Conservation (phyloP, 345 rosid genomes). For the Aquilaria sinensis region DNA sequence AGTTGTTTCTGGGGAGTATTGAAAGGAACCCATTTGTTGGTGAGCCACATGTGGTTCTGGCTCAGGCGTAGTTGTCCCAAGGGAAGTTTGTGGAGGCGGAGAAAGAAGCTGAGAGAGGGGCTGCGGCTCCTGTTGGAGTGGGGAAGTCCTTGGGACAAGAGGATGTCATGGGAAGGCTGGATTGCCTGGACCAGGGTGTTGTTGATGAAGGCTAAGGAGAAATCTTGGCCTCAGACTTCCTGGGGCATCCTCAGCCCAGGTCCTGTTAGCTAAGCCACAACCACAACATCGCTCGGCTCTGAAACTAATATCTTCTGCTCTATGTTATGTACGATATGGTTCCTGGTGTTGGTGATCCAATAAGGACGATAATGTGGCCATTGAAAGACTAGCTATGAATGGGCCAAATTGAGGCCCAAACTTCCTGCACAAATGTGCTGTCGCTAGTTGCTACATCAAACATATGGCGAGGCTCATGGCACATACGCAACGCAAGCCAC, state of each 20-base stretch:
- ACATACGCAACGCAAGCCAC: too few relatives aligned
- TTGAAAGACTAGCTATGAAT: too few relatives aligned
- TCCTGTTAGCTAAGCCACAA: conserved; percentile 42
- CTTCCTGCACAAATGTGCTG: too few relatives aligned
- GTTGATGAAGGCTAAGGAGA: conserved; percentile 71
- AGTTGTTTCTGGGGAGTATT: conserved; percentile 31
- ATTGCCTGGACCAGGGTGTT: conserved; percentile 81
- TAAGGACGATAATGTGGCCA: too few relatives aligned
- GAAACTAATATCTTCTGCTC: too few relatives aligned
- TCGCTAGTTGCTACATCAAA: too few relatives aligned
- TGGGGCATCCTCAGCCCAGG: conserved; percentile 84
- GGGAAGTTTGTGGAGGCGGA: conserved; percentile 71
- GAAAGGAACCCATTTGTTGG: conserved; percentile 77
- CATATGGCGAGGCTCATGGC: too few relatives aligned
- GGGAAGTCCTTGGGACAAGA: conserved; percentile 96
- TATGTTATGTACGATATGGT: too few relatives aligned
- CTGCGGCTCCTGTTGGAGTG: conserved; percentile 64
- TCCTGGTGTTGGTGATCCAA: too few relatives aligned
- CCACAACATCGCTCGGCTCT: too few relatives aligned
- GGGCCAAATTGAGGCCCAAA: too few relatives aligned
- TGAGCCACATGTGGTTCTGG: conserved; percentile 74
- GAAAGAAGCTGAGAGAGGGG: conserved; percentile 52
- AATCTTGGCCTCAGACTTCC: conserved; percentile 73
- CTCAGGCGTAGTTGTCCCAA: conserved; percentile 50
- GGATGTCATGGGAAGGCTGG: conserved; percentile 97